Evolutionary conservation across 202 grass and related monocot species (phyloP).

Genomic region (Dendrocalamus latiflorus): DNA sequence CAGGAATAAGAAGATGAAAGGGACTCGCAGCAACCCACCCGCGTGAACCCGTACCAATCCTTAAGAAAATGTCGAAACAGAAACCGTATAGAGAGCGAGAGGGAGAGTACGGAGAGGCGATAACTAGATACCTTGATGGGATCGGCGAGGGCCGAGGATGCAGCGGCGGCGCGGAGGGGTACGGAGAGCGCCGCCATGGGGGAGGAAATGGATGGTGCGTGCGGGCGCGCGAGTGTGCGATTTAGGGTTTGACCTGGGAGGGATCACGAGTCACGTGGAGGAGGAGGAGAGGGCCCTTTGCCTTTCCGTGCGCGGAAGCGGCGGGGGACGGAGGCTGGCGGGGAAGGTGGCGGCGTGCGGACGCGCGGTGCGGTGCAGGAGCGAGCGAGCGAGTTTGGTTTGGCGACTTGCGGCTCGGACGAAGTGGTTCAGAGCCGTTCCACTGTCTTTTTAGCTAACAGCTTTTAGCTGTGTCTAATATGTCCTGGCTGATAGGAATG

Average conservation of each 20-base stretch:
- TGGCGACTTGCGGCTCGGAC: too few relatives aligned
- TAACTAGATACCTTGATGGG: constrained; percentile 41
- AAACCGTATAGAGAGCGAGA: not conserved
- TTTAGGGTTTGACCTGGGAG: constrained; percentile 26
- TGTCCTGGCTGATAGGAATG: too few relatives aligned
- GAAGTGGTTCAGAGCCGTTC: too few relatives aligned
- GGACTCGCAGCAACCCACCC: not conserved
- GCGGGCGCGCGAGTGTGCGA: not conserved
- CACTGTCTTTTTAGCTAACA: too few relatives aligned
- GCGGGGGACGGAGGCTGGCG: not conserved
- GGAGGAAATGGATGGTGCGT: not conserved
- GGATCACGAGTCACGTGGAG: not conserved
- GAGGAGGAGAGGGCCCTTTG: not conserved
- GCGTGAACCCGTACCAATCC: not conserved
- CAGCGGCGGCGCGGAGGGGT: constrained; percentile 40
- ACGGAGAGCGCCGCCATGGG: constrained; percentile 60
- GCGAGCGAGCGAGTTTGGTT: too few relatives aligned
- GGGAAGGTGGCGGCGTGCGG: not conserved
- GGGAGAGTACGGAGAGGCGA: too few relatives aligned
- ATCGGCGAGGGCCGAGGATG: constrained; percentile 10
- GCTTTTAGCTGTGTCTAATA: too few relatives aligned
- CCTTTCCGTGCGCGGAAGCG: constrained; percentile 22
- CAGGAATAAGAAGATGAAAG: not conserved
- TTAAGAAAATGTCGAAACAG: not conserved
- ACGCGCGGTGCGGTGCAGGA: not conserved